Evolutionary conservation across 192 early-diverging fungal species (phyloP), one percentile per base, ranked within the genome.

Genomic region (Lobosporangium transversale): DNA sequence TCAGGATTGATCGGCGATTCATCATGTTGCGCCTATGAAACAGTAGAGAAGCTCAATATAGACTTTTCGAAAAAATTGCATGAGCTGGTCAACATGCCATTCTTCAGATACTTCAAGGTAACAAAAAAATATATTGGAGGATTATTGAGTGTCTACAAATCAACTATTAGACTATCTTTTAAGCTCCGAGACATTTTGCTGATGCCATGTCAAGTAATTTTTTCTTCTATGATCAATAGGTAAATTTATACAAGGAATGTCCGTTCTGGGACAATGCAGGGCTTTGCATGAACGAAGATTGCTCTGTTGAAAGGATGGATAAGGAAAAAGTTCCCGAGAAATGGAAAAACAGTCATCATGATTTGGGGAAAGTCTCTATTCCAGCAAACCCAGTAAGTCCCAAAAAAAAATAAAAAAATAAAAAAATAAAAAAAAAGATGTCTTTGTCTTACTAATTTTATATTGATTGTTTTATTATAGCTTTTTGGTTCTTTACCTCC

Each of bases 51-150:
- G 11, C 82, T 96, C 31, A 97, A 98, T 79, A 74, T 84, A 31
- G 86, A 86, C 18, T 80, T 98, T 35, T 70, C 86, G 17, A 84
- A 84, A 27, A 82, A 87, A 60, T 76, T 99, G 40, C 73, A 87
- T 30, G 84, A 89, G 49, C 85, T 99, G n/a, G 89, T 95, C 21
- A 83, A 86, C 27, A 93, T 95, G 33, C 87, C 86, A 11, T 97
- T 95, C 79, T 99, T 98, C 80, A 81, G 93, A 53, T 96, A 96
- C 78, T 96, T 92, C 69, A 94, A 92, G 80, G 93, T 94, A 73
- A 57, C 27, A n/a, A n/a, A n/a, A n/a, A n/a, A n/a, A n/a, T n/a
- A n/a, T n/a, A n/a, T n/a, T n/a, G n/a, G n/a, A n/a, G n/a, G n/a
- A n/a, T n/a, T n/a, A n/a, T n/a, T n/a, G n/a, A n/a, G n/a, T n/a